phyloP scores from a whole-genome alignment of 2,329 filamentous ascomycete genomes.

The Fusarium virguliforme region DNA sequence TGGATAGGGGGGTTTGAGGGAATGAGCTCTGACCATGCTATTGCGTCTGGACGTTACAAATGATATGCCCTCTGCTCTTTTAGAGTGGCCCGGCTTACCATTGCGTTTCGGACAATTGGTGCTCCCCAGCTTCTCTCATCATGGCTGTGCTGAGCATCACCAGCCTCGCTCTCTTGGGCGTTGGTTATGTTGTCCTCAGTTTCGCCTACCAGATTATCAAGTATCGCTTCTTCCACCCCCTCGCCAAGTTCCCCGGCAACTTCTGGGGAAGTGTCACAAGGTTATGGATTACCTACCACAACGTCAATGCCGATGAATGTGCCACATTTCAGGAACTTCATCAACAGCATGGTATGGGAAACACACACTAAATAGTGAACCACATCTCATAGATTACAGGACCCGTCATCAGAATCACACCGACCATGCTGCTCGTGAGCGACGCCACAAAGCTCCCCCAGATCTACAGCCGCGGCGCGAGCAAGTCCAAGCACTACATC shows the following conservation, averaged over 20 bases:
- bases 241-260: conserved; percentile 38
- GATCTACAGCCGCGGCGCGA: conserved; percentile 69
- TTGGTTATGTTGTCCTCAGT: conserved; percentile 23
- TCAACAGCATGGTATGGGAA: conserved; percentile 28
- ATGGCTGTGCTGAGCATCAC: conserved; percentile 34
- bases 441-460: conserved; percentile 67
- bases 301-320: conserved; percentile 38
- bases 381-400: conserved; percentile 16
- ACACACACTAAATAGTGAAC: fast-evolving
- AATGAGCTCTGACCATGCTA: not conserved
- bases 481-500: conserved; percentile 73
- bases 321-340: conserved; percentile 40
- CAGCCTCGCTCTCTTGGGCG: conserved; percentile 26
- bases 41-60: not conserved
- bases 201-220: conserved; percentile 30
- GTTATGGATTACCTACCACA: conserved; percentile 48
- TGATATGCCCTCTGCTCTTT: not conserved
- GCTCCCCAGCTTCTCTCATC: not conserved
- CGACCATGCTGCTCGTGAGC: conserved; percentile 49
- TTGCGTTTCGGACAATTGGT: not conserved
- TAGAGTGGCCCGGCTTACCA: not conserved
- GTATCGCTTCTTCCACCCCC: conserved; percentile 42
- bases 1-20: not conserved
- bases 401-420: conserved; percentile 46
- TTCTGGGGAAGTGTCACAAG: conserved; percentile 42